Evolutionary conservation across 2,329 filamentous ascomycete species (phyloP), one percentile per base, ranked within the genome.

Genomic region (Fusarium sp.): DNA sequence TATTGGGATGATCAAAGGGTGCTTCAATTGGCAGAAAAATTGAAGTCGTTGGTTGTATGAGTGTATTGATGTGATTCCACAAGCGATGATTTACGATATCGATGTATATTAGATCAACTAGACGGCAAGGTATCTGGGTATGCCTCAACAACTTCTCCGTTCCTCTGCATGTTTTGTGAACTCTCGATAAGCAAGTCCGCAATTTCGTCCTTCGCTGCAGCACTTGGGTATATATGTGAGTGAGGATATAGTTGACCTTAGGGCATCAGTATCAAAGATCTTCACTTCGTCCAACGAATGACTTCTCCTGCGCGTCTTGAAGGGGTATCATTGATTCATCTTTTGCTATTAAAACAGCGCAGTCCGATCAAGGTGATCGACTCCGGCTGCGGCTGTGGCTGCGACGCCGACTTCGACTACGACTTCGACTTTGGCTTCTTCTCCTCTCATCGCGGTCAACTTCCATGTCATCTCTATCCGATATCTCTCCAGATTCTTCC

Each of bases 1-100:
- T 94, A 90, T 76, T 93, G 92, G 78, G 89, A 93, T 74, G 93
- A 96, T 77, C 82, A 84, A 21, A 80, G 88, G 38, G 80, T 94
- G 24, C 81, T 94, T 7, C 77, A 81, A 2, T 82, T 89, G 58
- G 91, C 90, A 8, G 81, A 82, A 54, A 75, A 81, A 21, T 63
- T 89, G 18, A 72, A 80, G 23, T 53, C 79, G 18, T 69, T 80
- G 50, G 72, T 47, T 47, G 49, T 42, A 42, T 74, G 52, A 70
- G 9, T 37, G 39, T 43, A 23, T 41, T 23, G 43, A 18, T 57
- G 26, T 61, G 52, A 47, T 58, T 55, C 18, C 47, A 64, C 26
- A 53, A 64, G 57, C 28, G 55, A 66, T 48, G 58, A 48, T 21
- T 50, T 58, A 66, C 28, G 61, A 69, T 47, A 39, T 54, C 43